phyloP scores from a whole-genome alignment of 202 grass and related monocot genomes.

The Hordeum pubiflorum region DNA sequence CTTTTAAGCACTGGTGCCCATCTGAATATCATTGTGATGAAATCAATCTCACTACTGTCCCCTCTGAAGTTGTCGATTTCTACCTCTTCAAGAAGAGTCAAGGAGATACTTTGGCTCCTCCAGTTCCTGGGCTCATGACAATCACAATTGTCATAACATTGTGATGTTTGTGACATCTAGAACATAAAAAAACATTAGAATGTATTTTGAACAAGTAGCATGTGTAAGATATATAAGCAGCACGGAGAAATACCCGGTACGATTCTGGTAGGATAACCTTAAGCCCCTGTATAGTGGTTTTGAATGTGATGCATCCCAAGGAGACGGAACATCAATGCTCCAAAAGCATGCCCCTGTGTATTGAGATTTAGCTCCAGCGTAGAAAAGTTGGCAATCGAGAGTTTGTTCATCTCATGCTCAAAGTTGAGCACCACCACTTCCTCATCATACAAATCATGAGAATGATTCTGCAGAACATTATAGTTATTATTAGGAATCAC shows the following conservation, averaged over 20 bases:
- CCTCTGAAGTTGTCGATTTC: neutral
- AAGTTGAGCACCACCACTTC: neutral
- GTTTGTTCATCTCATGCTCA: neutral
- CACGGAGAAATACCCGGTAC: neutral
- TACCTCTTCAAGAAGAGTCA: neutral
- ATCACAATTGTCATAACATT: no score
- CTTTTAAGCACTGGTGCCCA: no score
- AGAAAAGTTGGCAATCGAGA: neutral
- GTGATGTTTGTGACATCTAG: neutral
- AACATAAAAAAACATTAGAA: neutral
- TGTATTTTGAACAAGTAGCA: neutral
- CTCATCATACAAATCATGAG: no score
- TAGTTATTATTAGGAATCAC: neutral
- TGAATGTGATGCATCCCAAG: neutral
- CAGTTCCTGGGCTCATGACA: no score
- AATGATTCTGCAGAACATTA: neutral
- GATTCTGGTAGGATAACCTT: neutral
- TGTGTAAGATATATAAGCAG: neutral
- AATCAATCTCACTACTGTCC: no score
- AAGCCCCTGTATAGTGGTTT: neutral
- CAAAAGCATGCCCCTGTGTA: neutral
- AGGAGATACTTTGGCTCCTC: neutral
- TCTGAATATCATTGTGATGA: no score
- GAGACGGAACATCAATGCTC: neutral
- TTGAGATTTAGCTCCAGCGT: neutral